These are phyloP conservation scores for Casuarina cunninghamiana DNA, from an alignment of 306 rosid genomes.

Conservation along the genomic window DNA sequence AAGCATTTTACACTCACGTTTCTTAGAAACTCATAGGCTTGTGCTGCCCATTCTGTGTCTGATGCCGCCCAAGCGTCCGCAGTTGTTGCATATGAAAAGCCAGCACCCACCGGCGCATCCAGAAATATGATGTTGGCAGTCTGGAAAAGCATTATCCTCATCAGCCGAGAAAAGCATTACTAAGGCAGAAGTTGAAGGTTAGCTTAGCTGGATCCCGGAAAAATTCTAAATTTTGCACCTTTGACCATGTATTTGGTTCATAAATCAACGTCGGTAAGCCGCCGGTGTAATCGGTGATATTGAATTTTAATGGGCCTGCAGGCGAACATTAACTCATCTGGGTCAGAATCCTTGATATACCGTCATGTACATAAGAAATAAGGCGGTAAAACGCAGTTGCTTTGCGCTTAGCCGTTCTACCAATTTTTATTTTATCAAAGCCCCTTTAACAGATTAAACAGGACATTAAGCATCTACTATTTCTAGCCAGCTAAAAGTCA, in stretches of 20 bases:
- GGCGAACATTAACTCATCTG: background rate
- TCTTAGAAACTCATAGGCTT: conserved; percentile 15
- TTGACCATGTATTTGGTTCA: conserved; percentile 15
- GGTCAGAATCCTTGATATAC: background rate
- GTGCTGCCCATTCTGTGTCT: conserved; percentile 5
- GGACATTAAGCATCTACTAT: too few species aligned
- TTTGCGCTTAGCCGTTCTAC: too few species aligned
- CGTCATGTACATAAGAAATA: too few species aligned
- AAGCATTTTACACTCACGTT: background rate
- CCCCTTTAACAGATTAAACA: too few species aligned
- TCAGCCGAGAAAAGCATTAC: background rate
- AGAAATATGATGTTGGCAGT: conserved; percentile 27
- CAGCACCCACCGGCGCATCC: conserved; percentile 29
- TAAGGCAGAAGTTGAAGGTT: background rate
- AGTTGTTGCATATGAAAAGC: conserved; percentile 19
- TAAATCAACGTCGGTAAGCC: conserved; percentile 22
- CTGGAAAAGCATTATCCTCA: conserved; percentile 4
- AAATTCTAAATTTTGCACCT: background rate
- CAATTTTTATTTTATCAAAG: too few species aligned
- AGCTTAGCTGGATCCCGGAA: too few species aligned
- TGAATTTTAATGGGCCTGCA: conserved; percentile 16
- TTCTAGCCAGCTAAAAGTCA: too few species aligned
- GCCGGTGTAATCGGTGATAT: conserved; percentile 3
- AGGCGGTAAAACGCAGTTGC: too few species aligned
- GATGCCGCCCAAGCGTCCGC: conserved; percentile 17